Evolutionary conservation across 495 filamentous ascomycete species (phyloP), one percentile per base, ranked within the genome.

Genomic region (Talaromyces liani): DNA sequence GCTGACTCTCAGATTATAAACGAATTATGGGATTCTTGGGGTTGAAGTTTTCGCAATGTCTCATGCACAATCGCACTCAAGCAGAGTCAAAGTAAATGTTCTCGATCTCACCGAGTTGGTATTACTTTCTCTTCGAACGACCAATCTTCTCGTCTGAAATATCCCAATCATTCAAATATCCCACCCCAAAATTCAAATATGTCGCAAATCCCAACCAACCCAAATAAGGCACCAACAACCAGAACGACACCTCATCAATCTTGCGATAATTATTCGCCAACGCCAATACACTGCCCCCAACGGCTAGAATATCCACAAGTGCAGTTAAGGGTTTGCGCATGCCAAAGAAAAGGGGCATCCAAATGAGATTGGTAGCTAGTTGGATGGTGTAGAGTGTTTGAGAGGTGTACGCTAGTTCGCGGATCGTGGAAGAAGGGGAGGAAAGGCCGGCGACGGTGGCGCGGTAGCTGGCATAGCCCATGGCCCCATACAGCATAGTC

Each of bases 341-440:
- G 1, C 82, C 81, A 70, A 96, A 97, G 81, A 97, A 98, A 8
- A 97, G 82, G 1, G 93, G 93, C 91, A 94, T 97, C 91, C 91
- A 98, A 56, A 88, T 71, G 20, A 94, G 76, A 72, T 97, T 97
- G 14, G 97, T 75, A 20, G 79, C 88, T 8, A 97, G 87, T 70
- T 97, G 93, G 54, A 88, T 84, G 6, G 88, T 89, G 79, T 96
- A 97, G 16, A 96, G 80, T 0, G 87, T 89, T 41, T 78, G 73
- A 29, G 70, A 71, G 31, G 55, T 60, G 10, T 45, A 55, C 25
- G 74, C 70, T 63, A 69, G 65, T 16, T 73, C 66, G 8, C 67
- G 71, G 16, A 72, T 66, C 2, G 64, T 65, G 27, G 61, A 63
- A 1, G 67, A 67, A 10, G 84, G 69, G 4, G 84, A 81, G 3